Evolutionary conservation across 129 eudicot genomes (phyloP), one percentile per base, ranked within the genome.

Genomic region (Flaveria bidentis): DNA sequence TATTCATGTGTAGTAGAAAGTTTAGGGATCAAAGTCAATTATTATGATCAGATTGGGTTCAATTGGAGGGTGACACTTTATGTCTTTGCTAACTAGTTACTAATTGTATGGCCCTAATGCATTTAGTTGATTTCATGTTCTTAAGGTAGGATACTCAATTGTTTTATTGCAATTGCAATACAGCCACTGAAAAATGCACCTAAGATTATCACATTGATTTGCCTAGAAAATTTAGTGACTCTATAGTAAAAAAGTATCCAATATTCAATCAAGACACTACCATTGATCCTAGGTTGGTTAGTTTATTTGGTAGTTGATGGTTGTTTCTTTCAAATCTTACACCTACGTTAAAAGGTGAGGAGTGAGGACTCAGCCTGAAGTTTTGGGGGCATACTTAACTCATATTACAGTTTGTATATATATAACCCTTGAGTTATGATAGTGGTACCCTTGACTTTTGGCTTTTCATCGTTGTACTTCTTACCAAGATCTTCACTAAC

Each of bases 61-160:
- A 77, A 33, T 55, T 68, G 76, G 69, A 56, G 49, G 64, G n/a
- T 17, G 33, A 69, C 69, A 26, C 76, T n/a, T 25, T 61, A 68
- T 22, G 30, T 63, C 30, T 64, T 75, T 61, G 63, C 51, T 58
- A 17, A 6, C 23, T 44, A 17, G 61, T 44, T 28, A 58, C 39
- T 17, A 65, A 12, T 64, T 75, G 62, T 22, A 14, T 75, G 30
- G 62, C 33, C 60, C 22, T 28, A 63, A 44, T 62, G 36, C 47
- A 9, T 51, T 74, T 74, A 42, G 47, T 61, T 74, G 58, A 74
- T 61, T 57, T 57, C 63, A 57, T 57, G 23, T 45, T 72, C 33
- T 42, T 65, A 30, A 36, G 49, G 22, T 66, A n/a, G 26, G n/a
- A 68, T 44, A 68, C 73, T 20, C 10, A 6, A 14, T 1, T 17